phyloP scores from a whole-genome alignment of 495 filamentous ascomycete species.

The Stereocaulon alpinum region DNA sequence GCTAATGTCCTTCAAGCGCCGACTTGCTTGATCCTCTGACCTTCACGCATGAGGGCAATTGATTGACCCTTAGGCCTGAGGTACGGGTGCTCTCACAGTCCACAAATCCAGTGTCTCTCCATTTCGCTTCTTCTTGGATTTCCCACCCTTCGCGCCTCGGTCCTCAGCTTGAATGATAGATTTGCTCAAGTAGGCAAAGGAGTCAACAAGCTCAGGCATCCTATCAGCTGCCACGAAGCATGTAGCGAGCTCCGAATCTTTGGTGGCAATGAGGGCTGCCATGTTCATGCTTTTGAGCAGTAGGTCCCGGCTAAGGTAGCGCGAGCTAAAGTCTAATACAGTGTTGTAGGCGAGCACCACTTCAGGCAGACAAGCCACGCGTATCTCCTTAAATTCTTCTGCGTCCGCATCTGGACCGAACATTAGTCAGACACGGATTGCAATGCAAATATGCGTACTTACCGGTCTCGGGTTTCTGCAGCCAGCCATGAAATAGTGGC shows the following conservation, averaged over 20 bases:
- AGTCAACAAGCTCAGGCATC: slow-evolving; percentile 69
- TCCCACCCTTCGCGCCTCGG: slow-evolving; percentile 29
- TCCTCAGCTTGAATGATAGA: slow-evolving; percentile 56
- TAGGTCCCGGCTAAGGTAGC: slow-evolving; percentile 49
- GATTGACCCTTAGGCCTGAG: not conserved
- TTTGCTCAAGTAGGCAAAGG: slow-evolving; percentile 62
- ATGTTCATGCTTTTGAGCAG: slow-evolving; percentile 72
- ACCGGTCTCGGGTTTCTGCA: slow-evolving; percentile 31
- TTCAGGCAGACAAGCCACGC: slow-evolving; percentile 69
- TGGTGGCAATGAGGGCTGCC: slow-evolving; percentile 54
- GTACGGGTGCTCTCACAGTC: slow-evolving; percentile 19
- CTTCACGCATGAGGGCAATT: too few species aligned
- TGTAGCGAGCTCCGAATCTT: slow-evolving; percentile 50
- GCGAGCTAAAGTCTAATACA: slow-evolving; percentile 59
- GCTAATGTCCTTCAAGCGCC: too few species aligned
- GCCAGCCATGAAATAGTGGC: slow-evolving; percentile 34
- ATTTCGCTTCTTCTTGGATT: slow-evolving; percentile 39
- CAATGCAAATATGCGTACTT: slow-evolving; percentile 18
- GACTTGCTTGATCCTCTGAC: too few species aligned
- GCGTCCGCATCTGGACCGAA: slow-evolving; percentile 31
- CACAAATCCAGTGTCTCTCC: slow-evolving; percentile 40
- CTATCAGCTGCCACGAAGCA: slow-evolving; percentile 54
- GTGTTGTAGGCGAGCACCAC: slow-evolving; percentile 69
- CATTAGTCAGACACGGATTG: slow-evolving; percentile 10
- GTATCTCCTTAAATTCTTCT: slow-evolving; percentile 42